Conservation (phyloP, 2,329 filamentous ascomycete genomes). For the Claviceps paspali region DNA sequence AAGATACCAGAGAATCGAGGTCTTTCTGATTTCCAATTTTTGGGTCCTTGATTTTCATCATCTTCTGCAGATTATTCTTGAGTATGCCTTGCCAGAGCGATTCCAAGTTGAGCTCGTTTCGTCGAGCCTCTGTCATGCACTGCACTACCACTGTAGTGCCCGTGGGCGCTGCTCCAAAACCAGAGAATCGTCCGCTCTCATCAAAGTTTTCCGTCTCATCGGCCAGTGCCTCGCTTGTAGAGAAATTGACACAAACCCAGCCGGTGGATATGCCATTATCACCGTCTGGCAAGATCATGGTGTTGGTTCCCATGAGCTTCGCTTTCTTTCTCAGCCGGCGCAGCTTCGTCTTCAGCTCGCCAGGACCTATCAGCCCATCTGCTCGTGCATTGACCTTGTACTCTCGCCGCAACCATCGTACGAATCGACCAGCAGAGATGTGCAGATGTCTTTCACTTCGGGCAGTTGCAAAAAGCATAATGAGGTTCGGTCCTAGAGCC, state of each 20-base stretch:
- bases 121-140: constrained; percentile 38
- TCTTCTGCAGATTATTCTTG: constrained; percentile 18
- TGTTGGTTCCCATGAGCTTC: constrained; percentile 60
- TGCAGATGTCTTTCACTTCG: constrained; percentile 89
- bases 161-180: constrained; percentile 47
- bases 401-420: constrained; percentile 65
- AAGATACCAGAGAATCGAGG: constrained; percentile 16
- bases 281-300: constrained; percentile 44
- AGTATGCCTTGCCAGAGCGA: constrained; percentile 32
- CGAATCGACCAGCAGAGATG: constrained; percentile 76
- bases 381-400: constrained; percentile 62
- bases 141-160: constrained; percentile 42
- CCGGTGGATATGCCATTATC: constrained; percentile 86
- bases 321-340: constrained; percentile 66
- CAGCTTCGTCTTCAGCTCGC: constrained; percentile 80
- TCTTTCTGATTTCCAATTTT: constrained; percentile 11
- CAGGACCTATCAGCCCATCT: constrained; percentile 76
- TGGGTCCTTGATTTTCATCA: constrained; percentile 17
- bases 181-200: constrained; percentile 47
- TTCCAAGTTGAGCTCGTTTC: constrained; percentile 38
- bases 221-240: constrained; percentile 45
- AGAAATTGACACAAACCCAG: constrained; percentile 91
- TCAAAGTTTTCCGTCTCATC: constrained; percentile 29
- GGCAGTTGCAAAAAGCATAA: constrained; percentile 88
- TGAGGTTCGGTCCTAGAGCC: constrained; percentile 70